These are phyloP conservation scores for Pythium dissimile DNA, from an alignment of 352 stramenopile genomes.

Conservation along the genomic window DNA sequence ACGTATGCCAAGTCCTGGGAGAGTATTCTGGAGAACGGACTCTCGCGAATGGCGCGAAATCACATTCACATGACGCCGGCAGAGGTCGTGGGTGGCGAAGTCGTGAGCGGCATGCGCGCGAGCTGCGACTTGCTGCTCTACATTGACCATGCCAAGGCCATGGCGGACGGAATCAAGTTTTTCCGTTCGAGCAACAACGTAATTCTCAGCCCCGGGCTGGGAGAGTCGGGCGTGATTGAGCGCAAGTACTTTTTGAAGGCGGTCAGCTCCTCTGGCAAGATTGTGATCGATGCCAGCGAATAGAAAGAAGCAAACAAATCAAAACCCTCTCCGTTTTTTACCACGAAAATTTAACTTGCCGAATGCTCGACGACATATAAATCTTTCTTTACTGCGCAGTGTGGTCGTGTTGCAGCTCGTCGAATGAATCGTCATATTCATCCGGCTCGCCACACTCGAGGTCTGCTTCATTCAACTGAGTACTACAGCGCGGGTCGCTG, in stretches of 20 bases:
- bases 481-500: constrained; percentile 14
- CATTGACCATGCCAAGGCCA: constrained; percentile 50
- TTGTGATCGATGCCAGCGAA: constrained; percentile 43
- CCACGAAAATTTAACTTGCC: too few relatives aligned
- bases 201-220: constrained; percentile 58
- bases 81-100: constrained; percentile 40
- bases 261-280: constrained; percentile 39
- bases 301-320: neutral
- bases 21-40: constrained; percentile 48
- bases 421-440: constrained; percentile 14
- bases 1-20: constrained; percentile 72
- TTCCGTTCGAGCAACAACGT: constrained; percentile 86
- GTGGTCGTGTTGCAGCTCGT: constrained; percentile 3
- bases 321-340: too few relatives aligned
- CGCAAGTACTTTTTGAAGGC: constrained; percentile 61
- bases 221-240: constrained; percentile 44
- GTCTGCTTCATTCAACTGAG: constrained; percentile 26
- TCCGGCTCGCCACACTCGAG: constrained; percentile 37
- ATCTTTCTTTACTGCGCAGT: neutral
- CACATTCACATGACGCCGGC: constrained; percentile 82
- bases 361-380: too few relatives aligned
- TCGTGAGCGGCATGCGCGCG: constrained; percentile 76
- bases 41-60: constrained; percentile 81
- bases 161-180: constrained; percentile 74
- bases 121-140: constrained; percentile 77